Conservation (phyloP, 73 alveolate species). For the Paramecium sexaurelia region DNA sequence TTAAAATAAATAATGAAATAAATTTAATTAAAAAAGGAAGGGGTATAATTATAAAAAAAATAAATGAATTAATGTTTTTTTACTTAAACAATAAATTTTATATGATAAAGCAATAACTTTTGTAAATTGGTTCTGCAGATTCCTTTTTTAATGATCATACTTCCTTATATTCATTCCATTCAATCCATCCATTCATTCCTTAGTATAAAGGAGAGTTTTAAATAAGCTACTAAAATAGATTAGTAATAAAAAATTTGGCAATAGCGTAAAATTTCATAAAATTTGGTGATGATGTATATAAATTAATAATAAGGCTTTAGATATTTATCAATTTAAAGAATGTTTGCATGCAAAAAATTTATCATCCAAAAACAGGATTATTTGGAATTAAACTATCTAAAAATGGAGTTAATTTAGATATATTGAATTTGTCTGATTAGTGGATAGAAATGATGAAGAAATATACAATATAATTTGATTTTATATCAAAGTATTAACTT, state of each 20-base stretch:
- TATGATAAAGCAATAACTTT: neutral
- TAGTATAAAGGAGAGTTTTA: neutral
- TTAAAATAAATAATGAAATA: neutral
- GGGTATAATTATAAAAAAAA: neutral
- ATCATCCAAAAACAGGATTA: slow-evolving; percentile 9
- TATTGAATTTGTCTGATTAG: neutral
- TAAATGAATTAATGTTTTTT: neutral
- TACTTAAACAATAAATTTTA: neutral
- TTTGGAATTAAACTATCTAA: neutral
- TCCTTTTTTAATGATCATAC: slow-evolving; percentile 22
- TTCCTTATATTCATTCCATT: neutral
- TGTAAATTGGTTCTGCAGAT: slow-evolving; percentile 11
- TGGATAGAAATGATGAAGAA: neutral
- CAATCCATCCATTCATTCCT: neutral
- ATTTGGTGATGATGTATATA: slow-evolving; percentile 22
- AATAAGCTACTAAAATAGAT: neutral
- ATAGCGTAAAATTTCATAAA: neutral
- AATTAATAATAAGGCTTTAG: neutral
- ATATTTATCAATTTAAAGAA: slow-evolving; percentile 3
- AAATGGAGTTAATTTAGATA: neutral
- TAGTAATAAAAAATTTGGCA: neutral
- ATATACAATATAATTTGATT: neutral
- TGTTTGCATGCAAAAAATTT: neutral
- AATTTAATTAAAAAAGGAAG: neutral
- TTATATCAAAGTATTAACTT: neutral